Evolutionary conservation across 2,329 filamentous ascomycete species (phyloP).

Genomic region (Plenodomus tracheiphilus): DNA sequence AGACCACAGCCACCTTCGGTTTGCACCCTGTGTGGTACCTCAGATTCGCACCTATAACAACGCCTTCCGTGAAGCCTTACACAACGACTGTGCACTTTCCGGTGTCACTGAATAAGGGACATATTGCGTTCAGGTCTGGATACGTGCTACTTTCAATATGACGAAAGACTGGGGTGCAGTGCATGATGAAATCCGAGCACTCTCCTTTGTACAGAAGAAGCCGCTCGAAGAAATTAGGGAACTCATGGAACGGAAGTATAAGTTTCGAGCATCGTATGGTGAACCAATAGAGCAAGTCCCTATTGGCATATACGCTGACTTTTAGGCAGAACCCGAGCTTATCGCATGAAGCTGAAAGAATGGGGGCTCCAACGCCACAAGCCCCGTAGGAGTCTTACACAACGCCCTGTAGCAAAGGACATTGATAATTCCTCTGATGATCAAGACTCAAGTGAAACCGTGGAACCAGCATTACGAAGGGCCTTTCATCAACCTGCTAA

Average conservation of each 20-base stretch:
- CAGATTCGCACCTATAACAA: no score
- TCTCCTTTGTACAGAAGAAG: slow-evolving; percentile 40
- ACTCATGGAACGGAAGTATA: slow-evolving; percentile 37
- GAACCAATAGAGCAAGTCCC: neutral
- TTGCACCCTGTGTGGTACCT: no score
- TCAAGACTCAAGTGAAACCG: slow-evolving; percentile 4
- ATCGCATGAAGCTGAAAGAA: slow-evolving; percentile 44
- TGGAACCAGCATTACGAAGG: no score
- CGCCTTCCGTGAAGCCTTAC: no score
- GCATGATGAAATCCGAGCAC: slow-evolving; percentile 35
- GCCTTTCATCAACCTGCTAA: neutral
- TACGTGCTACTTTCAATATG: slow-evolving; percentile 16
- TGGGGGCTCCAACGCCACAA: slow-evolving; percentile 38
- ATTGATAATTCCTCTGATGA: slow-evolving; percentile 6
- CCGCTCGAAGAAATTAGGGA: slow-evolving; percentile 37
- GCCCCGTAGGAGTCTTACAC: slow-evolving; percentile 6
- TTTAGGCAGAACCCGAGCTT: slow-evolving; percentile 36
- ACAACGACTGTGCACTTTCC: neutral
- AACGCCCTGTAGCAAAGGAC: slow-evolving; percentile 2
- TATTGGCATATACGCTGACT: slow-evolving; percentile 3
- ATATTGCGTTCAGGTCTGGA: no score
- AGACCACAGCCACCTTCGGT: no score
- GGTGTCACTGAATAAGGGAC: no score
- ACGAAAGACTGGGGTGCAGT: slow-evolving; percentile 38
- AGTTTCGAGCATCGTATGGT: slow-evolving; percentile 42